Evolutionary conservation across 2,329 filamentous ascomycete genomes (phyloP).

Genomic region (Diplodia scrobiculata): DNA sequence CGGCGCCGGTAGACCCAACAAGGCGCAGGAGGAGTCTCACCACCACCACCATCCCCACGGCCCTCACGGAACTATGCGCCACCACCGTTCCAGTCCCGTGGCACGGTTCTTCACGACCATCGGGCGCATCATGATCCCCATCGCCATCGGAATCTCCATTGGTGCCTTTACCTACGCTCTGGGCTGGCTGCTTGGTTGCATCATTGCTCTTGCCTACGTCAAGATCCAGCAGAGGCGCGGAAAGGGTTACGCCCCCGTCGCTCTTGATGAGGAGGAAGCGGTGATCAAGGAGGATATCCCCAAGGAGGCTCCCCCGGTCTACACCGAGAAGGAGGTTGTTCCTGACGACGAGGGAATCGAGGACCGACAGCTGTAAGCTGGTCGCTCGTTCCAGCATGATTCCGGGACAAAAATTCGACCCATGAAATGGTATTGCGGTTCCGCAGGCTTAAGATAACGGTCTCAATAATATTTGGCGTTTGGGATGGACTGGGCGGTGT

Average conservation of each 20-base stretch:
- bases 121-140: slow-evolving; percentile 63
- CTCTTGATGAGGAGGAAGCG: slow-evolving; percentile 35
- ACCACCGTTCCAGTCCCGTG: slow-evolving; percentile 41
- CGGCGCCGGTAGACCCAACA: neutral
- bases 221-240: slow-evolving; percentile 45
- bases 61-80: slow-evolving; percentile 34
- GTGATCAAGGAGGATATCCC: slow-evolving; percentile 39
- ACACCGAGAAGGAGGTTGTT: slow-evolving; percentile 43
- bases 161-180: slow-evolving; percentile 68
- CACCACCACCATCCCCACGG: slow-evolving; percentile 34
- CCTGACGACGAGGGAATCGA: slow-evolving; percentile 32
- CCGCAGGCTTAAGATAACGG: slow-evolving; percentile 5
- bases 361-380: slow-evolving; percentile 20
- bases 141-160: slow-evolving; percentile 68
- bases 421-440: neutral
- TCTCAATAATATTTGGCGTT: slow-evolving; percentile 13
- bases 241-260: slow-evolving; percentile 39
- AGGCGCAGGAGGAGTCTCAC: slow-evolving; percentile 28
- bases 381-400: neutral
- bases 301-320: slow-evolving; percentile 44
- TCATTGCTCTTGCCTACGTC: slow-evolving; percentile 63
- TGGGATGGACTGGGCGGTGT: slow-evolving; percentile 3
- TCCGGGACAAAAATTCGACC: neutral
- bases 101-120: slow-evolving; percentile 54
- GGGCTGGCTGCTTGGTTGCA: slow-evolving; percentile 66